These are phyloP conservation scores for Candida loeiensis DNA, from an alignment of 805 yeast genomes.

Conservation along the genomic window DNA sequence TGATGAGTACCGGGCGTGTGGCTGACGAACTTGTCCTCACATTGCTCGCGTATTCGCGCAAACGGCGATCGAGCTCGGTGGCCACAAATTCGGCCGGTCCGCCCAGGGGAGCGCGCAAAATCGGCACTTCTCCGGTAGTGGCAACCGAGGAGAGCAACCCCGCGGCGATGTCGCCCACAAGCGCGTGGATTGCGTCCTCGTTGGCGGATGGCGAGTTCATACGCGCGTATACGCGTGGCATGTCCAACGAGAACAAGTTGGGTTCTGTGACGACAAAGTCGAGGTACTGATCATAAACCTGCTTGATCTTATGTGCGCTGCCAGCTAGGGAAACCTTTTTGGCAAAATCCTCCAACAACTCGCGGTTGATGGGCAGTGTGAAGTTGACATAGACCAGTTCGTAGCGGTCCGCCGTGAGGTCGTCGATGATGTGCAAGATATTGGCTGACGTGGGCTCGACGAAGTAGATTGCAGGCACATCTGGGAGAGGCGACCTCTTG, in stretches of 20 bases:
- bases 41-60: conserved; percentile 83
- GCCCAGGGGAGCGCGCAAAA: conserved; percentile 84
- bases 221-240: conserved; percentile 59
- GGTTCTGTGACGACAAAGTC: conserved; percentile 94
- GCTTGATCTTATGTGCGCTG: conserved; percentile 68
- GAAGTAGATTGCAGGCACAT: conserved; percentile 92
- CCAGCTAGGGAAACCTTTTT: conserved; percentile 71
- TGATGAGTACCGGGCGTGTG: conserved; percentile 71
- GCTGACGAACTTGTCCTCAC: conserved; percentile 10
- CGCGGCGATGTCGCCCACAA: conserved; percentile 69
- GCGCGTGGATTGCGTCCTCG: conserved; percentile 67
- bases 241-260: conserved; percentile 75
- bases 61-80: conserved; percentile 73
- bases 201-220: conserved; percentile 69
- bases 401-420: conserved; percentile 70
- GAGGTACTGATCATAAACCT: conserved; percentile 90
- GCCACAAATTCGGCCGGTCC: conserved; percentile 97
- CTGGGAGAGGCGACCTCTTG: conserved; percentile 79
- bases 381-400: conserved; percentile 81
- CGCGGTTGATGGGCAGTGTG: conserved; percentile 74
- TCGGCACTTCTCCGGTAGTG: conserved; percentile 77
- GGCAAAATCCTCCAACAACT: conserved; percentile 83
- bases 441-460: conserved; percentile 84
- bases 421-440: conserved; percentile 63
- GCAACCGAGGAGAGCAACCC: conserved; percentile 79